A percentile compares a stretch with the other conserved stretches of the same genome.
These are phyloP conservation scores for Epichloe bromicola DNA, from an alignment of 2,329 filamentous ascomycete genomes.

Conservation along the genomic window DNA sequence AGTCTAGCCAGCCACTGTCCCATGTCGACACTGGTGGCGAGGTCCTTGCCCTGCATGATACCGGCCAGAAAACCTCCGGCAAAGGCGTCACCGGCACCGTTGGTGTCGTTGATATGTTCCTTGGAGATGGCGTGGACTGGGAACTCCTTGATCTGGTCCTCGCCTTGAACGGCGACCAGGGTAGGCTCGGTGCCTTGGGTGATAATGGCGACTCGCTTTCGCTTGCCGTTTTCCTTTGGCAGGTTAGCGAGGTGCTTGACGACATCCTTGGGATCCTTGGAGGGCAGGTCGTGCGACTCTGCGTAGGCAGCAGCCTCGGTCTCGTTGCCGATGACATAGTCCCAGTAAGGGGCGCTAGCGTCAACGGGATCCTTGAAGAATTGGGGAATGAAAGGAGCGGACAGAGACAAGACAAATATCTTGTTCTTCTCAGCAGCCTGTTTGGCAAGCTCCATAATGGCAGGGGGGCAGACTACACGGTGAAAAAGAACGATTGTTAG, in stretches of 20 bases:
- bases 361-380: conserved; percentile 97
- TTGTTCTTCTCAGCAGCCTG: conserved; percentile 86
- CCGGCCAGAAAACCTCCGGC: conserved; percentile 89
- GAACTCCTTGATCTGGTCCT: conserved; percentile 60
- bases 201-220: conserved; percentile 76
- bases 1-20: conserved; percentile 93
- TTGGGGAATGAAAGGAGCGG: conserved; percentile 87
- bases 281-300: conserved; percentile 62
- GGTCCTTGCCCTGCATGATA: conserved; percentile 68
- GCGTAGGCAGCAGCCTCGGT: conserved; percentile 83
- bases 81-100: conserved; percentile 93
- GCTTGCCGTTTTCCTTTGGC: conserved; percentile 81
- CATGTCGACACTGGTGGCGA: conserved; percentile 73
- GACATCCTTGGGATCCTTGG: conserved; percentile 71
- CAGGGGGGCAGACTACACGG: conserved; percentile 63
- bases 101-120: conserved; percentile 84
- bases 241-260: conserved; percentile 74
- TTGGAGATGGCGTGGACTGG: conserved; percentile 67
- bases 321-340: conserved; percentile 96
- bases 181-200: conserved; percentile 92
- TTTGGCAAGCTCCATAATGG: conserved; percentile 79
- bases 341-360: conserved; percentile 77
- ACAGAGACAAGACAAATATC: conserved; percentile 80
- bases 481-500: neutral
- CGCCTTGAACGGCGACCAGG: conserved; percentile 64